Base-by-base conservation (phyloP, 169 alveolate genomes). In the Babesia caballi region DNA sequence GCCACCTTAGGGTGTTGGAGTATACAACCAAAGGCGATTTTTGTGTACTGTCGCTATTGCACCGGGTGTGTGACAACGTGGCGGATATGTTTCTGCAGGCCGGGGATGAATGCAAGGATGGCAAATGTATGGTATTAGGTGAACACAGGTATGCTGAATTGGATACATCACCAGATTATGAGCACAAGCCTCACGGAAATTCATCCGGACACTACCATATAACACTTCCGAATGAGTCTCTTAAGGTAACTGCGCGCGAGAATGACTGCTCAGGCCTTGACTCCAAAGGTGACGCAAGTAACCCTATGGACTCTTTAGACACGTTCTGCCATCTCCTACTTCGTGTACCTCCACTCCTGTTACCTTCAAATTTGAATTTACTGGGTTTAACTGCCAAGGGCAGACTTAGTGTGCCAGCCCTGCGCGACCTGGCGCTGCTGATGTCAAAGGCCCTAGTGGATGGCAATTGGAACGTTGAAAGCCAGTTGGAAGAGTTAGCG, bases 1-100 rank as follows among this genome's bases (percentile, higher is more conserved):
- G 50, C 56, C 68, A 74, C 21, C 7, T 63, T 38, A 74, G 50
- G 59, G 42, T 74, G n/a, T 30, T 74, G 40, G 58, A 74, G 14
- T 74, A 74, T 50, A 41, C 47, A n/a, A 27, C 69, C 15, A 63
- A 59, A 14, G 54, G 70, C 14, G 17, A 46, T 12, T 74, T 61
- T 42, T 58, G 25, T 1, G 7, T 8, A 2, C 17, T 1, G 1
- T n/a, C 36, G 46, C 6, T 60, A 0, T 60, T 60, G 47, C 25
- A 41, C 41, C 0, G 11, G 42, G 56, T 25, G 25, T 60, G 36
- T 56, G 40, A n/a, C 42, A 60, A 40, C n/a, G 4, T 60, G 60
- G 17, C 17, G 17, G 40, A 38, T 5, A 38, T 38, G 44, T 11
- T 38, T 38, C 44, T 38, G 44, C 44, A 38, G 7, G 44, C 12